A percentile compares a stretch with the other conserved stretches of the same genome.
These are phyloP conservation scores for Pachysandra terminalis DNA, from an alignment of 164 flowering plant species.

Conservation along the genomic window DNA sequence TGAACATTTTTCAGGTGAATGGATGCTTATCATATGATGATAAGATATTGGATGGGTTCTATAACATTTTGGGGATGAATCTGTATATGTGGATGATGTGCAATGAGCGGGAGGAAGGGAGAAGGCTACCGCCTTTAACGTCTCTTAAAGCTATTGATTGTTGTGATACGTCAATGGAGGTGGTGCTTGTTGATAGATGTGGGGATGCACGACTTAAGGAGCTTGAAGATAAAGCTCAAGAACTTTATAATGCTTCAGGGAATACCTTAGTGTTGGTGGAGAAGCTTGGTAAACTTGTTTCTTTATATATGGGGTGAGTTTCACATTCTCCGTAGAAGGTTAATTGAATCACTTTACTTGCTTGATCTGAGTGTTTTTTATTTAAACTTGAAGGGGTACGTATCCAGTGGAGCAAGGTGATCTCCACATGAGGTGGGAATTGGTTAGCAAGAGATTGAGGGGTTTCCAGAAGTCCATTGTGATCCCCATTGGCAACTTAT, in stretches of 20 bases:
- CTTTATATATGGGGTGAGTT: conserved; percentile 77
- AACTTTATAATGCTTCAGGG: too few relatives aligned
- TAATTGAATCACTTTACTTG: background rate
- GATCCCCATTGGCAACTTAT: conserved; percentile 76
- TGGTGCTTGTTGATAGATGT: conserved; percentile 65
- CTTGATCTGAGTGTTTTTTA: conserved; percentile 11
- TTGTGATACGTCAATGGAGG: conserved; percentile 73
- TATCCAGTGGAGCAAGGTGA: conserved; percentile 82
- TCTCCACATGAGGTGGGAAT: conserved; percentile 48
- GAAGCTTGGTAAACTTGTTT: too few relatives aligned
- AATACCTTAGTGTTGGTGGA: too few relatives aligned
- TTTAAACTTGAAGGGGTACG: conserved; percentile 56
- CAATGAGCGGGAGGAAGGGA: conserved; percentile 77
- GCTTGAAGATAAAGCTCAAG: too few relatives aligned
- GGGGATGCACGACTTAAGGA: conserved; percentile 73
- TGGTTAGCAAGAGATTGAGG: conserved; percentile 71
- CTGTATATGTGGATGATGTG: conserved; percentile 93
- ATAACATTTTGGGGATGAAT: conserved; percentile 90
- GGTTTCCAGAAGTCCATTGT: conserved; percentile 65
- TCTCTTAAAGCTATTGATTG: conserved; percentile 64
- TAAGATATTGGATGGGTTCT: conserved; percentile 91
- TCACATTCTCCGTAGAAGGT: background rate
- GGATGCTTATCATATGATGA: conserved; percentile 87
- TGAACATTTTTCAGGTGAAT: conserved; percentile 58
- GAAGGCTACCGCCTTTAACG: conserved; percentile 55